Evolutionary conservation across 2,329 filamentous ascomycete species (phyloP).

Genomic region (Diplodia sapinea): DNA sequence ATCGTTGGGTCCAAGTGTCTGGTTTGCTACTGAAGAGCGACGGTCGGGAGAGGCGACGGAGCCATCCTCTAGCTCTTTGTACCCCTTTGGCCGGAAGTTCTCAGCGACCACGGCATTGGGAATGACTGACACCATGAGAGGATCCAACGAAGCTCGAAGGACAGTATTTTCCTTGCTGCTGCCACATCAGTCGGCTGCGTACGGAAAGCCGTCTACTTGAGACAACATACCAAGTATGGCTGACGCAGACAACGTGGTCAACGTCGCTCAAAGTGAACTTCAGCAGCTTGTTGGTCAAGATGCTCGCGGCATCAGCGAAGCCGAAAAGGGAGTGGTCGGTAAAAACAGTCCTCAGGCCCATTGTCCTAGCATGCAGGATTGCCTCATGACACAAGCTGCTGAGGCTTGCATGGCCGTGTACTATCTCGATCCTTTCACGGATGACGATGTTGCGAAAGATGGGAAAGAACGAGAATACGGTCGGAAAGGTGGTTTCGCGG

Average conservation of each 20-base stretch:
- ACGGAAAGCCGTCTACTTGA: no score
- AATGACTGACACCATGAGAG: conserved; percentile 96
- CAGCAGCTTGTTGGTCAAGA: conserved; percentile 93
- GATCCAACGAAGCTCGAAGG: conserved; percentile 89
- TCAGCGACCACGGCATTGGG: conserved; percentile 97
- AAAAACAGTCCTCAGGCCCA: conserved; percentile 94
- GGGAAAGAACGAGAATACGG: conserved; percentile 98
- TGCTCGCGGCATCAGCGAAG: conserved; percentile 94
- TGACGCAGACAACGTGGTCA: conserved; percentile 97
- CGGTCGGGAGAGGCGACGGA: conserved; percentile 31
- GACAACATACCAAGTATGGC: conserved; percentile 82
- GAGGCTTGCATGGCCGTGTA: conserved; percentile 94
- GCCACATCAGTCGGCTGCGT: neutral
- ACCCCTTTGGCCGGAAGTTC: conserved; percentile 80
- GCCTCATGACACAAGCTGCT: conserved; percentile 94
- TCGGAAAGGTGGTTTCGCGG: conserved; percentile 89
- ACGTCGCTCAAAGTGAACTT: conserved; percentile 97
- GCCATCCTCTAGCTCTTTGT: conserved; percentile 36
- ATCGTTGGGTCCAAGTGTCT: conserved; percentile 78
- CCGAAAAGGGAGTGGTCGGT: conserved; percentile 98
- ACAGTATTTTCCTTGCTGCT: conserved; percentile 96
- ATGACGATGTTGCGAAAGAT: conserved; percentile 97
- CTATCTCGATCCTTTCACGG: conserved; percentile 92
- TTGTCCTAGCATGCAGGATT: conserved; percentile 91
- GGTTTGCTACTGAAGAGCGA: conserved; percentile 54